A percentile compares a stretch with the other conserved stretches of the same genome.
phyloP scores from a whole-genome alignment of 2,329 filamentous ascomycete genomes.

The Calonectria montana region DNA sequence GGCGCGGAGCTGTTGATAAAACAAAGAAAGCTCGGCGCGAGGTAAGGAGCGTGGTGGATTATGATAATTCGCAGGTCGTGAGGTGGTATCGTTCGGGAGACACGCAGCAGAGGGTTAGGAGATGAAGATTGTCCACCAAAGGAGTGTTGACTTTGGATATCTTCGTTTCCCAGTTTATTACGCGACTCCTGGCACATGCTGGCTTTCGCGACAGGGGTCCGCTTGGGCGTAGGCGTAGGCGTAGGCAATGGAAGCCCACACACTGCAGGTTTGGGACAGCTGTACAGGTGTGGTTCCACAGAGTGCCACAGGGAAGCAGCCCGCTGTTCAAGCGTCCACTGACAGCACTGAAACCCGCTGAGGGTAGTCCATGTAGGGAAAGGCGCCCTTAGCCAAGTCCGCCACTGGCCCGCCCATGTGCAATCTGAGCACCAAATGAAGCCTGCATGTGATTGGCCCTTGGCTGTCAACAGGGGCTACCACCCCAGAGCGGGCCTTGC shows the following conservation, averaged over 20 bases:
- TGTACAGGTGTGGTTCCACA: slow-evolving; percentile 7
- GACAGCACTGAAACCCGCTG: slow-evolving; percentile 17
- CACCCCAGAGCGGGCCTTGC: slow-evolving; percentile 28
- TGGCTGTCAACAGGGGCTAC: slow-evolving; percentile 16
- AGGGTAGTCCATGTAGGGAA: slow-evolving; percentile 23
- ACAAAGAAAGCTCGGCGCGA: slow-evolving; percentile 26
- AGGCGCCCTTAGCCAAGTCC: slow-evolving; percentile 14
- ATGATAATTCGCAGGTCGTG: slow-evolving; percentile 16
- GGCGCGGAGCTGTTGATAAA: slow-evolving; percentile 23
- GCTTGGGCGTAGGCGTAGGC: slow-evolving; percentile 45
- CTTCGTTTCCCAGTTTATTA: slow-evolving; percentile 38
- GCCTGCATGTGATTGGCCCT: slow-evolving; percentile 26
- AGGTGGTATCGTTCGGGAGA: slow-evolving; percentile 26
- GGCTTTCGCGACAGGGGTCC: slow-evolving; percentile 44
- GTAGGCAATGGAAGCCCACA: slow-evolving; percentile 3
- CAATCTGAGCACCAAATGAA: slow-evolving; percentile 19
- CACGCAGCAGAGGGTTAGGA: slow-evolving; percentile 32
- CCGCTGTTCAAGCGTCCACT: slow-evolving; percentile 12
- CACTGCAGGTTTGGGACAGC: slow-evolving; percentile 17
- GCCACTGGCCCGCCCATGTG: background rate
- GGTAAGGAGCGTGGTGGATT: slow-evolving; percentile 38
- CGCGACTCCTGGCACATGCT: slow-evolving; percentile 32
- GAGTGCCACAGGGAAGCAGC: slow-evolving; percentile 13
- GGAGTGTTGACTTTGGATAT: slow-evolving; percentile 43
- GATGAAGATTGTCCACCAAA: slow-evolving; percentile 38